Evolutionary conservation across 306 rosid genomes (phyloP).

Genomic region (Lathyrus sativus): DNA sequence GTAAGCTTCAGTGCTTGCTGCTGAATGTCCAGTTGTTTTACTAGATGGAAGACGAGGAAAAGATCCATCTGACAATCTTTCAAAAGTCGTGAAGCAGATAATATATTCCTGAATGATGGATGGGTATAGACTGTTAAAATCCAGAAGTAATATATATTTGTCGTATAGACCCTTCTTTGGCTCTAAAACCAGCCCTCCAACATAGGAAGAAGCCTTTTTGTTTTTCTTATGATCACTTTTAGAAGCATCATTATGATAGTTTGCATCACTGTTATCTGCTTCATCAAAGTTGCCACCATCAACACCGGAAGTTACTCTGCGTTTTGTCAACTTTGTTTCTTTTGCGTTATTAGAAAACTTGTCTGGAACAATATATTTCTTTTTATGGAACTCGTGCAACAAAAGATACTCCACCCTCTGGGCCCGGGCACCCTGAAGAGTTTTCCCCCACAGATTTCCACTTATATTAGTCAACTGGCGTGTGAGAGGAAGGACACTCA

Average conservation of each 20-base stretch:
- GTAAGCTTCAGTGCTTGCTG: conserved; percentile 99
- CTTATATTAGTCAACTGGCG: conserved; percentile 95
- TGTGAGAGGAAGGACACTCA: conserved; percentile 94
- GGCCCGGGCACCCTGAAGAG: conserved; percentile 95
- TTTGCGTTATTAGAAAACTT: conserved; percentile 60
- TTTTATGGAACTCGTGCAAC: conserved; percentile 93
- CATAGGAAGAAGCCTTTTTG: conserved; percentile 83
- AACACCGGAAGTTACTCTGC: conserved; percentile 50
- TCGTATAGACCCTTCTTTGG: conserved; percentile 97
- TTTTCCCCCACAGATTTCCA: conserved; percentile 95
- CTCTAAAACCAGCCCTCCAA: conserved; percentile 96
- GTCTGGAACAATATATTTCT: conserved; percentile 88
- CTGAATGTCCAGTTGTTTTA: conserved; percentile 70
- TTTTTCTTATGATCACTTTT: conserved; percentile 63
- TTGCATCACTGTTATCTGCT: conserved; percentile 53
- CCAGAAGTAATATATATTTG: conserved; percentile 86
- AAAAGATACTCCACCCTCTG: conserved; percentile 95
- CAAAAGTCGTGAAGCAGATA: conserved; percentile 95
- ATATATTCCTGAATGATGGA: conserved; percentile 98
- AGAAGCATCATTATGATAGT: conserved; percentile 55
- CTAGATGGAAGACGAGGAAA: conserved; percentile 74
- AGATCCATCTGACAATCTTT: conserved; percentile 67
- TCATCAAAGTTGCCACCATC: conserved; percentile 59
- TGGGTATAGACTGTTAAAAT: conserved; percentile 98
- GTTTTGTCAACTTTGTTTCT: conserved; percentile 63